phyloP scores from a whole-genome alignment of 1,284 basidiomycete species.

The Cutaneotrichosporon spelunceum region DNA sequence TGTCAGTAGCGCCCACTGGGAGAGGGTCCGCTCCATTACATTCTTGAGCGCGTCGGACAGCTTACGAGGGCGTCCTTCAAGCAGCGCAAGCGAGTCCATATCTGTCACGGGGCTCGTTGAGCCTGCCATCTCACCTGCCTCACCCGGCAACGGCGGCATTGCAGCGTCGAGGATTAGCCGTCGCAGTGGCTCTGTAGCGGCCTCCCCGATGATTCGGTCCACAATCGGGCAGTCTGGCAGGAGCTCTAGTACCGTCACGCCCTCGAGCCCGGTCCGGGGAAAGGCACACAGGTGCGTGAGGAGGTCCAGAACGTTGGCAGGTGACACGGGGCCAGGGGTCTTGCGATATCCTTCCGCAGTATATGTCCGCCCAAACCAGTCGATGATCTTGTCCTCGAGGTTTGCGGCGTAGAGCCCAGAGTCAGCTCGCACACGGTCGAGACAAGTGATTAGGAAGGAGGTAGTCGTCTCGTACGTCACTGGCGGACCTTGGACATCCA shows the following conservation, averaged over 20 bases:
- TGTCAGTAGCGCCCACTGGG: constrained; percentile 55
- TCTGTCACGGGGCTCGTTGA: background rate
- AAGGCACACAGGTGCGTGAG: constrained; percentile 63
- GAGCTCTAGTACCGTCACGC: constrained; percentile 24
- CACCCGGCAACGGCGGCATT: constrained; percentile 53
- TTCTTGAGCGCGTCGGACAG: constrained; percentile 64
- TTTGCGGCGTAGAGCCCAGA: constrained; percentile 73
- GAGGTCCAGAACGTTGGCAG: constrained; percentile 63
- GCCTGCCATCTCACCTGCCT: background rate
- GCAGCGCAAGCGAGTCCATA: constrained; percentile 45
- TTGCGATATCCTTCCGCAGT: constrained; percentile 55
- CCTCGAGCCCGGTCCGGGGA: constrained; percentile 11
- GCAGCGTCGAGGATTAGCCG: constrained; percentile 65
- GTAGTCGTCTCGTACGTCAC: constrained; percentile 83
- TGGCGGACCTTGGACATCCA: constrained; percentile 81
- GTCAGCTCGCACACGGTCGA: constrained; percentile 69
- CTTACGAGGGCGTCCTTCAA: constrained; percentile 59
- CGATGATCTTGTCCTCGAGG: constrained; percentile 75
- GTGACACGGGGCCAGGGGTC: constrained; percentile 54
- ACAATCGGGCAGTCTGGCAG: constrained; percentile 67
- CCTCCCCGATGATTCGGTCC: constrained; percentile 61
- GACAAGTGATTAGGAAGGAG: constrained; percentile 65
- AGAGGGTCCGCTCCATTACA: constrained; percentile 57
- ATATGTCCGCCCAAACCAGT: constrained; percentile 63
- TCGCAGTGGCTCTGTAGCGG: constrained; percentile 60